phyloP scores from a whole-genome alignment of 2,329 filamentous ascomycete genomes.

The Aureobasidium subglaciale region DNA sequence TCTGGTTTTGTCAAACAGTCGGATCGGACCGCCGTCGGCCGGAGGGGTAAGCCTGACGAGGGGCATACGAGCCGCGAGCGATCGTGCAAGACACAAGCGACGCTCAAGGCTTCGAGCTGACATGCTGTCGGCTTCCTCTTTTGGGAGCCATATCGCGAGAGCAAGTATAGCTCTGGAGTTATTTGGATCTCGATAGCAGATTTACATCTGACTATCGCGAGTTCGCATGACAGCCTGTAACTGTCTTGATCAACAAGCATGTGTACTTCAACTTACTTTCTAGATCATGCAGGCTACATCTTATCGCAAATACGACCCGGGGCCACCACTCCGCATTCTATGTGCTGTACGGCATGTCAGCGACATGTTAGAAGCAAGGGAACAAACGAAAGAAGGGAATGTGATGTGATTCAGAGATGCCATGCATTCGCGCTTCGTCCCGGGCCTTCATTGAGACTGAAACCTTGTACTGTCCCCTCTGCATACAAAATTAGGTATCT shows the following conservation, averaged over 20 bases:
- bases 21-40: conserved; percentile 6
- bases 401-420: conserved; percentile 14
- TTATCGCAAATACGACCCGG: conserved; percentile 3
- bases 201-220: conserved; percentile 1
- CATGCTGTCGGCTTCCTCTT: conserved; percentile 3
- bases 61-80: background rate
- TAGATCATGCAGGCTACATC: background rate
- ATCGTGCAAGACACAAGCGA: background rate
- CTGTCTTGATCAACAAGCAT: background rate
- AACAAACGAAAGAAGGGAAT: background rate
- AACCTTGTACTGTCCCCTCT: conserved; percentile 8
- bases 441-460: conserved; percentile 12
- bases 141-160: conserved; percentile 3
- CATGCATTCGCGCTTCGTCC: conserved; percentile 14
- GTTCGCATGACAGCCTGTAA: background rate
- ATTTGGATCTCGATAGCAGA: background rate
- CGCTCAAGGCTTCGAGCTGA: background rate
- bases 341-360: background rate
- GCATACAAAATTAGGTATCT: conserved; percentile 4
- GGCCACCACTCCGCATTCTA: background rate
- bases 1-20: background rate
- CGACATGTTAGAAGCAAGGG: background rate
- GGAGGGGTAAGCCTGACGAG: conserved; percentile 4
- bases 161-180: background rate
- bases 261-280: background rate